A percentile compares a stretch with the other conserved stretches of the same genome.
Evolutionary conservation across 2,329 filamentous ascomycete genomes (phyloP).

Genomic region (Cercospora janseana): DNA sequence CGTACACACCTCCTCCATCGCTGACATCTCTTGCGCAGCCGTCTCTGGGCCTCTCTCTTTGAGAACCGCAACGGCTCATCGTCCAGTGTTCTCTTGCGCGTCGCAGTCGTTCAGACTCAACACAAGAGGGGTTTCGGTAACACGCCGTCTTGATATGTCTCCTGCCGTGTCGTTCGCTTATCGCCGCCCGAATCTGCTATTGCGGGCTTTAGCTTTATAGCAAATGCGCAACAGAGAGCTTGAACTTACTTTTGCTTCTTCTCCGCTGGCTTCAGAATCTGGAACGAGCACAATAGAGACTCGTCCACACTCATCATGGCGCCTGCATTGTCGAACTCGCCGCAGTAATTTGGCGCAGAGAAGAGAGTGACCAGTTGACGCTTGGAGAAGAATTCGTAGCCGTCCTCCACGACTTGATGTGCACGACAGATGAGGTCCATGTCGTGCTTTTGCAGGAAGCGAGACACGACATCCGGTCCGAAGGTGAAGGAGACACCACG

Average conservation of each 20-base stretch:
- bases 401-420: constrained; percentile 97
- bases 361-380: constrained; percentile 95
- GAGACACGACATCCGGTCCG: constrained; percentile 92
- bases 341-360: constrained; percentile 98
- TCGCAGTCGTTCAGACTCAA: constrained; percentile 15
- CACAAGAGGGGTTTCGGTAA: constrained; percentile 15
- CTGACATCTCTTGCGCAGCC: neutral
- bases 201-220: constrained; percentile 33
- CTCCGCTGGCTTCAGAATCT: constrained; percentile 99
- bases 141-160: constrained; percentile 6
- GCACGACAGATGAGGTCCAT: constrained; percentile 99
- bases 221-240: constrained; percentile 31
- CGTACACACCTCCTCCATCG: constrained; percentile 13
- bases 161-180: constrained; percentile 46
- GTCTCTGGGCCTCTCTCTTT: neutral
- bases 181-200: constrained; percentile 94
- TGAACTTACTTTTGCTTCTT: constrained; percentile 99
- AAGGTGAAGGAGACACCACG: constrained; percentile 98
- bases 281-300: constrained; percentile 97
- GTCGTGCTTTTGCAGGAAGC: constrained; percentile 98
- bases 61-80: constrained; percentile 10
- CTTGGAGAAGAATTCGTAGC: constrained; percentile 99
- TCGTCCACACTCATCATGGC: constrained; percentile 99
- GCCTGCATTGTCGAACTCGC: constrained; percentile 98
- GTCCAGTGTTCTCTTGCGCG: constrained; percentile 17